Percentiles rank a stretch among this genome's conserved stretches.
These are phyloP conservation scores for grape (Vitis vinifera) DNA, from an alignment of 164 flowering plant species.

Conservation along the genomic window DNA sequence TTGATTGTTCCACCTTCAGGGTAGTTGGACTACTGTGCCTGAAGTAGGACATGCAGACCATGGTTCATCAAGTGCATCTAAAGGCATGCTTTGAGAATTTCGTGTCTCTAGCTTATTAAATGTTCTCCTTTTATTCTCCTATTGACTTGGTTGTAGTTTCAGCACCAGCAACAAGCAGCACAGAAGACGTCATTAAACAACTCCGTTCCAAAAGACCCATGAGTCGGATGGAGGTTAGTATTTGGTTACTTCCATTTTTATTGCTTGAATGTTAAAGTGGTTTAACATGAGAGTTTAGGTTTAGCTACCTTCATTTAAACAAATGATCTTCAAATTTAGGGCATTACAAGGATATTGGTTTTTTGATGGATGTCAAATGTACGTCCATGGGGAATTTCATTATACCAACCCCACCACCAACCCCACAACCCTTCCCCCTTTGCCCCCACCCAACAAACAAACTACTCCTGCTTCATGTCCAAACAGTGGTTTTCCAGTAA, in stretches of 20 bases:
- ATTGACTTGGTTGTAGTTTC: constrained; percentile 18
- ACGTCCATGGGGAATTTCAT: too few relatives aligned
- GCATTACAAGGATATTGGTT: background rate
- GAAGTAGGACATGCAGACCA: constrained; percentile 31
- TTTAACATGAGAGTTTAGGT: background rate
- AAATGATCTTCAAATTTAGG: background rate
- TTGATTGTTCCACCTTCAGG: constrained; percentile 43
- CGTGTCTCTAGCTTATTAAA: background rate
- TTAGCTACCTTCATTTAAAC: background rate
- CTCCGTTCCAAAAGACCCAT: constrained; percentile 73
- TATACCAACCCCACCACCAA: too few relatives aligned
- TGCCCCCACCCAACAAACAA: too few relatives aligned
- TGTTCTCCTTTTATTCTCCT: constrained; percentile 1
- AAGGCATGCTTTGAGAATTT: constrained; percentile 39
- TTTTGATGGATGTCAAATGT: background rate
- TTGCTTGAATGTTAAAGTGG: background rate
- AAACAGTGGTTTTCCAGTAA: too few relatives aligned
- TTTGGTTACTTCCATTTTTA: constrained; percentile 4
- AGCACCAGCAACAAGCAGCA: constrained; percentile 49
- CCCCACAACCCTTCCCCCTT: too few relatives aligned
- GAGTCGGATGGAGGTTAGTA: constrained; percentile 83
- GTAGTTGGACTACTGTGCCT: constrained; percentile 50
- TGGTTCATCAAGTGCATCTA: constrained; percentile 33
- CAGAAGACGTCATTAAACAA: constrained; percentile 67
- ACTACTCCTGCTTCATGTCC: too few relatives aligned